phyloP scores from a whole-genome alignment of 495 filamentous ascomycete genomes.

The Pseudotulostoma volvatum region DNA sequence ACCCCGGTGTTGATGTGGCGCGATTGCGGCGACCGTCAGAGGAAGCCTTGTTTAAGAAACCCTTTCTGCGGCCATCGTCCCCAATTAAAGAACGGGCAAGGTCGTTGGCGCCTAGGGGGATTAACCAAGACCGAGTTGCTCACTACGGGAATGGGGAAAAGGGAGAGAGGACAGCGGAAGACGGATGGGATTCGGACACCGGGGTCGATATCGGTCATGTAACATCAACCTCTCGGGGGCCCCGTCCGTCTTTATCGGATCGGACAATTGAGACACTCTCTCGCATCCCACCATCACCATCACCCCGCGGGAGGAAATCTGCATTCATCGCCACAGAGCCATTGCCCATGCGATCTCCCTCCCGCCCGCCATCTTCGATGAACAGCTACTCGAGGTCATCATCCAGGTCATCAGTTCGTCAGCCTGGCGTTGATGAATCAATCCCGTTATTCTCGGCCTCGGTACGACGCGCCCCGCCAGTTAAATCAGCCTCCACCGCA shows the following conservation, averaged over 20 bases:
- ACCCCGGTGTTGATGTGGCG: conserved; percentile 21
- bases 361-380: conserved; percentile 37
- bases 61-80: conserved; percentile 14
- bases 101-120: conserved; percentile 6
- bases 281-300: conserved; percentile 47
- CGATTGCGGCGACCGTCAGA: conserved; percentile 26
- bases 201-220: conserved; percentile 15
- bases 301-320: conserved; percentile 35
- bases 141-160: conserved; percentile 6
- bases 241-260: conserved; percentile 45
- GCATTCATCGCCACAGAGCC: conserved; percentile 41
- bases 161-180: conserved; percentile 4
- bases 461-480: conserved; percentile 1
- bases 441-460: background rate
- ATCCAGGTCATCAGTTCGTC: conserved; percentile 25
- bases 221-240: background rate
- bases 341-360: conserved; percentile 38
- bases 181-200: conserved; percentile 9
- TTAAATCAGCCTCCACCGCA: conserved; percentile 1
- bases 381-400: conserved; percentile 32
- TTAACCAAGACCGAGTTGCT: conserved; percentile 9
- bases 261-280: conserved; percentile 52
- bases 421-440: conserved; percentile 2
- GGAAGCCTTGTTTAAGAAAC: conserved; percentile 25
- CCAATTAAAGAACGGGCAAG: conserved; percentile 11